Evolutionary conservation across 352 stramenopile genomes (phyloP), one percentile per base, ranked within the genome.

Genomic region (Elongisporangium undulatum): DNA sequence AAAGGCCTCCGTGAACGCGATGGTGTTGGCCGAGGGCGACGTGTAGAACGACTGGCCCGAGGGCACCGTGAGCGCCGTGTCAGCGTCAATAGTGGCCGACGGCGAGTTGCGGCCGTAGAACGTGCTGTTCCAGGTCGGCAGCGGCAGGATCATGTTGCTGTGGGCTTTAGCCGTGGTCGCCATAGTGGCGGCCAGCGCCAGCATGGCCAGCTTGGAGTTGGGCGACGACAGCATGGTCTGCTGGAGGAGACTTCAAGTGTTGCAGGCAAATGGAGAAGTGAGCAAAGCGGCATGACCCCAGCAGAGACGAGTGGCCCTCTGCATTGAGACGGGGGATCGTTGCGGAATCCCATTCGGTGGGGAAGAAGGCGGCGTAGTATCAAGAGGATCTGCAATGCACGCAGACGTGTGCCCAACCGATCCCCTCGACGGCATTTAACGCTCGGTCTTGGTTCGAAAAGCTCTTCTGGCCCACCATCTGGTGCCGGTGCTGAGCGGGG

Each of bases 121-220:
- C 15, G 56, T 58, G 16, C 39, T 41, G 13, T 68, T 56, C 68
- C 71, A 82, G 23, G 74, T 80, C 29, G 74, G 71, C 21, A 67
- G 19, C n/a, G 74, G 74, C 29, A 77, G 29, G 29, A 60, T 71
- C 71, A 82, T 79, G 16, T 75, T 69, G 65, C 76, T 74, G 61
- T 84, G 75, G 24, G 72, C 75, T 39, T 77, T 56, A 1, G 58
- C 64, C 22, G 61, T 67, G 16, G 63, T 20, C 20, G 38, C 39
- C 34, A 45, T 45, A 4, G 34, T 45, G 22, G 58, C 10, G 3
- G 55, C 49, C 13, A 61, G 54, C 13, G 61, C 61, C 39, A 49
- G 19, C 23, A 24, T 56, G 8, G 54, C 61, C 49, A 53, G 20
- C 34, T 45, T 45, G 34, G 34, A 45, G 34, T 45, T 45, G 49